Base-by-base conservation (phyloP, 176 grass and related monocot genomes). In the Thinopyrum elongatum region DNA sequence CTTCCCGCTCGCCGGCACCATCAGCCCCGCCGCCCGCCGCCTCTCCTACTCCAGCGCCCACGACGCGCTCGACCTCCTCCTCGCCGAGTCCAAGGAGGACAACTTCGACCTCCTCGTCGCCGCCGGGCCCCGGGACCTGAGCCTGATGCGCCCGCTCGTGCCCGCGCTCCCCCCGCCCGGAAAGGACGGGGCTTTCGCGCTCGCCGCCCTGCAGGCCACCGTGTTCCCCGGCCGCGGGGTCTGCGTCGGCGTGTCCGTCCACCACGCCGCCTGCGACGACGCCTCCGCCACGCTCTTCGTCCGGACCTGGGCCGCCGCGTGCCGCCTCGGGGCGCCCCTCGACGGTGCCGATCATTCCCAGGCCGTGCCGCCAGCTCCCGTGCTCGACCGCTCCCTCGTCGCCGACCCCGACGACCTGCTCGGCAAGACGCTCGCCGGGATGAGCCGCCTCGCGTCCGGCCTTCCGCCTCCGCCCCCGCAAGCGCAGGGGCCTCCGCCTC, bases 261-360 rank as follows among this genome's bases (percentile, higher is more conserved):
- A 76, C 26, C 73, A 76, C 44, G 73, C 73, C 44, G 73, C 73
- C 73, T 76, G 73, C 73, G 73, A 76, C 73, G 73, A 76, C 44
- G 73, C 73, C 44, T 76, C 73, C 73, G 61, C 76, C 23, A 80
- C 73, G 29, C 88, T 82, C 38, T 95, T 95, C 79, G 34, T 92
- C 41, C 74, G 81, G 57, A 81, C 86, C 16, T 95, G 93, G 93
- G 88, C 90, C 19, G 78, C 80, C 3, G 74, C 82, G 23, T 88
- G 88, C 79, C 51, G 47, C 26, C 38, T 59, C 6, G 74, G 74
- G 0, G 65, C 2, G 1, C 1, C 12, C 4, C 22, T 51, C 33
- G 23, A 12, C 2, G 55, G 13, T 8, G 14, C 68, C 23, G 4
- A 22, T 5, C 51, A 22, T 19, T 53, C 49, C 5, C 1, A 53